phyloP scores from a whole-genome alignment of 345 rosid species.

The Populus tremula region DNA sequence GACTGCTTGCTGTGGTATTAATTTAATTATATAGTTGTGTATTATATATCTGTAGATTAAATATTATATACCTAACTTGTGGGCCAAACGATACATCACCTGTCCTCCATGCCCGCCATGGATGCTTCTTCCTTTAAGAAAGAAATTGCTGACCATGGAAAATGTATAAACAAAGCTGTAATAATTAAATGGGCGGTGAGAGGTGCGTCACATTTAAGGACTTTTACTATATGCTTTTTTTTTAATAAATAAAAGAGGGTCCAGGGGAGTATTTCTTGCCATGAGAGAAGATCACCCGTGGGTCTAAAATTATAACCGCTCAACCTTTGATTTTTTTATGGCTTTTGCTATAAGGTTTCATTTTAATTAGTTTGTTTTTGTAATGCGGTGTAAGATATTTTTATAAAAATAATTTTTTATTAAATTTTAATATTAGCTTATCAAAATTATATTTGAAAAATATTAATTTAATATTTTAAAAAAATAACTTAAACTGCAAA shows the following conservation, averaged over 20 bases:
- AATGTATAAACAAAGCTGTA: background rate
- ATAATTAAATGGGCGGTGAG: slow-evolving; percentile 15
- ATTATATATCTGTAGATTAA: background rate
- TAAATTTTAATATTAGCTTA: no score
- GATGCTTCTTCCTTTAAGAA: background rate
- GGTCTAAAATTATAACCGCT: no score
- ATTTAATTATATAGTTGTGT: background rate
- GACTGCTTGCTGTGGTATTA: background rate
- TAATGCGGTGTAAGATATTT: no score
- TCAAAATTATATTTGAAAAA: no score
- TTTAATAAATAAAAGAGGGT: background rate
- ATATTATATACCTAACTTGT: background rate
- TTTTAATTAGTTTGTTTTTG: no score
- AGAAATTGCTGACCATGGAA: background rate
- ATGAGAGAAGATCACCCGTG: no score
- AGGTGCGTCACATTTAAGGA: background rate
- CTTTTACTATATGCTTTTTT: background rate
- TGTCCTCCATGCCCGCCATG: background rate
- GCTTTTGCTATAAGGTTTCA: no score
- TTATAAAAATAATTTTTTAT: no score
- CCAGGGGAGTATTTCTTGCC: no score
- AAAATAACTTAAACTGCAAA: no score
- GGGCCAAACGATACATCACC: background rate
- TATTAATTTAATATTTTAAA: no score
- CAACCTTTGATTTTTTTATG: no score